These are phyloP conservation scores for Pilobolus umbonatus DNA, from an alignment of 192 early-diverging fungal species.

Conservation along the genomic window DNA sequence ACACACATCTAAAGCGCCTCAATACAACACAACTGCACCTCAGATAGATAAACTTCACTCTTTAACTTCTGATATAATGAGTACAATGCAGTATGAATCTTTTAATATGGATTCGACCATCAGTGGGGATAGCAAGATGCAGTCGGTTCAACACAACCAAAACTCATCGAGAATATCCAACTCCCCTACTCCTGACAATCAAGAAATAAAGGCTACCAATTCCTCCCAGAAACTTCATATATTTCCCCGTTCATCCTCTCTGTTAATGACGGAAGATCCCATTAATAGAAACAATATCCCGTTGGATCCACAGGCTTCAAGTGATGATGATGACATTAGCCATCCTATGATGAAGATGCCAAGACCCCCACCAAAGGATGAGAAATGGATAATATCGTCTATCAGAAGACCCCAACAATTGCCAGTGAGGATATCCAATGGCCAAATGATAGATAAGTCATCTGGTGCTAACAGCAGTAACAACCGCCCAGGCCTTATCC, in stretches of 20 bases:
- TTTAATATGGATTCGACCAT: too few species aligned
- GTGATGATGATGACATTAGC: constrained; percentile 4
- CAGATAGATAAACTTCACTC: too few species aligned
- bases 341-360: neutral
- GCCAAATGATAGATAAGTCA: constrained; percentile 8
- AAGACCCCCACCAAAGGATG: constrained; percentile 21
- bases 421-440: constrained; percentile 15
- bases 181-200: neutral
- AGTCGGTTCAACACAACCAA: too few species aligned
- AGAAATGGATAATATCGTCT: constrained; percentile 36
- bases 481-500: neutral
- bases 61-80: too few species aligned
- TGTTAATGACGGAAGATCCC: neutral
- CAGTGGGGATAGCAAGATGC: too few species aligned
- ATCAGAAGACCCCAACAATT: constrained; percentile 29
- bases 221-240: too few species aligned
- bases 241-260: neutral
- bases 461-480: constrained; percentile 1
- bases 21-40: too few species aligned
- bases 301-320: constrained; percentile 1
- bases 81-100: too few species aligned
- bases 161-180: too few species aligned
- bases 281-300: neutral
- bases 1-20: too few species aligned
- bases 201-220: too few species aligned